These are phyloP conservation scores for Hypholoma sublateritium DNA, from an alignment of 768 basidiomycete species.

Conservation along the genomic window DNA sequence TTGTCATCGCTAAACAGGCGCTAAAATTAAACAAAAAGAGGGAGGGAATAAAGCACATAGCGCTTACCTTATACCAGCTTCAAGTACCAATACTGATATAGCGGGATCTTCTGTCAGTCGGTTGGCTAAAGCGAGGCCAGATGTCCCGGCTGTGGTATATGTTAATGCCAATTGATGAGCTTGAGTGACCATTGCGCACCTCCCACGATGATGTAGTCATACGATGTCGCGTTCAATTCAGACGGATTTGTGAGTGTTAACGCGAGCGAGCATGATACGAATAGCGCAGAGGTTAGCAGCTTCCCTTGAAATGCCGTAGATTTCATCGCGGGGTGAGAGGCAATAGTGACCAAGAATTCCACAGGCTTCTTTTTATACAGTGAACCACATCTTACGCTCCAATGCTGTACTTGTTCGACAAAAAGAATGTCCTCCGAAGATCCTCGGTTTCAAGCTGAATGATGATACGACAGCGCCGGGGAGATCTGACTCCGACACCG, in stretches of 20 bases:
- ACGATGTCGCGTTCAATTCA: conserved; percentile 6
- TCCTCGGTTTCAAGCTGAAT: too few relatives aligned
- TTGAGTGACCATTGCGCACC: background rate
- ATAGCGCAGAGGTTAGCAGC: background rate
- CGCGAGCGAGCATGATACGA: background rate
- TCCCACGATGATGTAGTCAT: conserved; percentile 12
- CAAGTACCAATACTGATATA: conserved; percentile 10
- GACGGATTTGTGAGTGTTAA: background rate
- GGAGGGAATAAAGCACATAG: background rate
- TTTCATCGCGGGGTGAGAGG: background rate
- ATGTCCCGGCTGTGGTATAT: conserved; percentile 7
- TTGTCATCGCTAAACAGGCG: conserved; percentile 20
- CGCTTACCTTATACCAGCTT: conserved; percentile 11
- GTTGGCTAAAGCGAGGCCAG: conserved; percentile 10
- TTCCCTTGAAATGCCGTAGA: background rate
- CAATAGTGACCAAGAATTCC: background rate
- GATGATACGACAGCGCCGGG: too few relatives aligned
- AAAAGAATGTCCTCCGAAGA: too few relatives aligned
- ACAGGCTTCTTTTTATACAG: too few relatives aligned
- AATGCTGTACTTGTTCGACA: too few relatives aligned
- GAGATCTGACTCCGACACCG: too few relatives aligned
- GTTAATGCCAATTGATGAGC: too few relatives aligned
- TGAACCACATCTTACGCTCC: too few relatives aligned
- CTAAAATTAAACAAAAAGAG: background rate
- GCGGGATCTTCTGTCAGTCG: conserved; percentile 11